phyloP scores from a whole-genome alignment of 1,139 yeast species.

The Saccharomyces hybrid region DNA sequence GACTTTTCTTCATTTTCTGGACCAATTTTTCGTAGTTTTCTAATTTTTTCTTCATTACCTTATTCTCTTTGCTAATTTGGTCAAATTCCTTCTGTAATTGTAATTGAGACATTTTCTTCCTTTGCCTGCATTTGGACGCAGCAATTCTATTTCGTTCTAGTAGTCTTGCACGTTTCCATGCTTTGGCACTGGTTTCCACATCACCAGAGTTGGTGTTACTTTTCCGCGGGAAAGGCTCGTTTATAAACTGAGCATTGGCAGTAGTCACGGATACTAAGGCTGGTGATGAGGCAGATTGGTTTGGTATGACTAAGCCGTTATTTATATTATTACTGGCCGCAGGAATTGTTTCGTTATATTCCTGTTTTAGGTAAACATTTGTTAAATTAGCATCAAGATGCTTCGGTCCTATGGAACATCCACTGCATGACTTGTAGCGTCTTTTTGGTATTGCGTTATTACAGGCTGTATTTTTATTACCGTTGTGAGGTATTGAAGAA shows the following conservation, averaged over 20 bases:
- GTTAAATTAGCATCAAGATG: not conserved
- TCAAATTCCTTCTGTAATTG: constrained; percentile 51
- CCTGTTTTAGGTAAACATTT: not conserved
- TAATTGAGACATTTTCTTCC: constrained; percentile 61
- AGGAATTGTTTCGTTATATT: not conserved
- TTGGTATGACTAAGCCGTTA: not conserved
- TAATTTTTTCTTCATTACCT: constrained; percentile 34
- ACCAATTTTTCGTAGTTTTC: constrained; percentile 21
- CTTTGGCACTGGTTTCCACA: constrained; percentile 69
- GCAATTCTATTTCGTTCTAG: constrained; percentile 63
- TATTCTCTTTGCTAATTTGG: constrained; percentile 40
- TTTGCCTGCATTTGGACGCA: constrained; percentile 66
- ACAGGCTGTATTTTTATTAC: not conserved
- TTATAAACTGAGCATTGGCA: not conserved
- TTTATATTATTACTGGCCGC: not conserved
- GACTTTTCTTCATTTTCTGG: constrained; percentile 17
- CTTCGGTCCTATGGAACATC: not conserved
- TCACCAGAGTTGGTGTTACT: constrained; percentile 21
- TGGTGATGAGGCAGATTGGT: not conserved
- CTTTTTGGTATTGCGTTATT: not conserved
- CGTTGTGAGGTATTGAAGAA: not conserved
- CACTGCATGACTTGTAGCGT: not conserved
- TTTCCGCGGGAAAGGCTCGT: not conserved
- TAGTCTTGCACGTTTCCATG: constrained; percentile 62
- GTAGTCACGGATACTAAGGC: not conserved